phyloP scores from a whole-genome alignment of 495 filamentous ascomycete genomes.

The Penicillium subrubescens region DNA sequence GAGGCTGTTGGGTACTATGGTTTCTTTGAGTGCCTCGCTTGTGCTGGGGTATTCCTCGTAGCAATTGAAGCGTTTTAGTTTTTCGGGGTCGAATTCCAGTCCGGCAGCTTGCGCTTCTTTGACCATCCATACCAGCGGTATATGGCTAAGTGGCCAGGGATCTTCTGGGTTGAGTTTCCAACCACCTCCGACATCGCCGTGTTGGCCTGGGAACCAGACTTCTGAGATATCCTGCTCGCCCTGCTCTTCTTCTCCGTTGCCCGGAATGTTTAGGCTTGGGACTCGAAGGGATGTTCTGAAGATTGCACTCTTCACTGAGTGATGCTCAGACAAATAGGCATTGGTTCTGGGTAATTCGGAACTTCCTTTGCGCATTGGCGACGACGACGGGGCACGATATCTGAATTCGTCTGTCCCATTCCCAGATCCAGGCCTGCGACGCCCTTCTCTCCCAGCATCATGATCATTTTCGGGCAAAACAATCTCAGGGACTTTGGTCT shows the following conservation, averaged over 20 bases:
- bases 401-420: slow-evolving; percentile 9
- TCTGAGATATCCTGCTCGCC: slow-evolving; percentile 76
- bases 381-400: slow-evolving; percentile 17
- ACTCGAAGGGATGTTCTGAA: slow-evolving; percentile 16
- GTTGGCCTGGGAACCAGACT: slow-evolving; percentile 79
- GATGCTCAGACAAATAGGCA: slow-evolving; percentile 6
- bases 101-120: slow-evolving; percentile 72
- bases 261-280: slow-evolving; percentile 5
- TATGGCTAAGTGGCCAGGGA: slow-evolving; percentile 62
- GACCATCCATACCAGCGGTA: slow-evolving; percentile 79
- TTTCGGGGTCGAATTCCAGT: slow-evolving; percentile 64
- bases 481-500: slow-evolving; percentile 18
- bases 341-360: slow-evolving; percentile 5
- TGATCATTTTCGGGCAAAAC: slow-evolving; percentile 1
- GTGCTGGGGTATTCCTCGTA: slow-evolving; percentile 33
- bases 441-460: background rate
- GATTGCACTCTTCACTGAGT: slow-evolving; percentile 15
- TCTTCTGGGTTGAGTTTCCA: slow-evolving; percentile 64
- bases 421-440: background rate
- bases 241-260: slow-evolving; percentile 31
- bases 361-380: slow-evolving; percentile 10
- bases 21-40: background rate
- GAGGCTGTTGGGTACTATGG: background rate
- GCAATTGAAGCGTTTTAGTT: slow-evolving; percentile 64
- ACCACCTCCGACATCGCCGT: slow-evolving; percentile 79